These are phyloP conservation scores for Rhizophlyctis rosea DNA, from an alignment of 192 early-diverging fungal genomes.

Conservation along the genomic window DNA sequence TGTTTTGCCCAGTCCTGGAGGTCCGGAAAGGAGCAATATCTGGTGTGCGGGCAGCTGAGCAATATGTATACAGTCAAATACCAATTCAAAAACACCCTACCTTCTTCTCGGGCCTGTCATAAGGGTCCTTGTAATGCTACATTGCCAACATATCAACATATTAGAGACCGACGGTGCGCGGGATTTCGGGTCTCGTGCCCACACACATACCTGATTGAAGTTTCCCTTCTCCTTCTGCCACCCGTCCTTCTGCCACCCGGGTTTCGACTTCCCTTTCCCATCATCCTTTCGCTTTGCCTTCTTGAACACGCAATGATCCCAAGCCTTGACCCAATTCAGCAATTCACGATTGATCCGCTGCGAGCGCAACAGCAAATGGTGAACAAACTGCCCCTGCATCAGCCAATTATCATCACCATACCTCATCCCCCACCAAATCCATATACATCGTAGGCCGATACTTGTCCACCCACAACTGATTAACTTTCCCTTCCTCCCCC, in stretches of 20 bases:
- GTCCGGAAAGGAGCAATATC: conserved; percentile 79
- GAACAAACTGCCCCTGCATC: neutral
- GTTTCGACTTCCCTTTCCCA: neutral
- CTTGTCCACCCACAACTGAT: conserved; percentile 83
- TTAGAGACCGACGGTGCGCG: neutral
- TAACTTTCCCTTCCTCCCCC: conserved; percentile 3
- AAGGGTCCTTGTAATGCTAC: conserved; percentile 44
- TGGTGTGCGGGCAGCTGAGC: conserved; percentile 4
- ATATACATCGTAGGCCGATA: conserved; percentile 77
- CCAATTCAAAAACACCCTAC: conserved; percentile 17
- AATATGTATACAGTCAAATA: neutral
- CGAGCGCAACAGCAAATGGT: neutral
- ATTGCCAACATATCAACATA: neutral
- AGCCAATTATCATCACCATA: conserved; percentile 18
- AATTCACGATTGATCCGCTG: conserved; percentile 80
- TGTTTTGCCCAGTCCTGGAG: conserved; percentile 94
- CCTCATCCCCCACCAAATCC: conserved; percentile 89
- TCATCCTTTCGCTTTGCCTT: conserved; percentile 7
- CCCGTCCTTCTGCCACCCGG: conserved; percentile 2
- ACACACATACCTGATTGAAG: no score
- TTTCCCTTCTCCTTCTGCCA: conserved; percentile 10
- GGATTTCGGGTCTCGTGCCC: neutral
- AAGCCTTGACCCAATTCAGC: conserved; percentile 91
- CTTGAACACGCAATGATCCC: conserved; percentile 92
- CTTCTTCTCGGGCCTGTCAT: conserved; percentile 58